Evolutionary conservation across 2,329 filamentous ascomycete species (phyloP).

Genomic region (Ascosphaera aggregata): DNA sequence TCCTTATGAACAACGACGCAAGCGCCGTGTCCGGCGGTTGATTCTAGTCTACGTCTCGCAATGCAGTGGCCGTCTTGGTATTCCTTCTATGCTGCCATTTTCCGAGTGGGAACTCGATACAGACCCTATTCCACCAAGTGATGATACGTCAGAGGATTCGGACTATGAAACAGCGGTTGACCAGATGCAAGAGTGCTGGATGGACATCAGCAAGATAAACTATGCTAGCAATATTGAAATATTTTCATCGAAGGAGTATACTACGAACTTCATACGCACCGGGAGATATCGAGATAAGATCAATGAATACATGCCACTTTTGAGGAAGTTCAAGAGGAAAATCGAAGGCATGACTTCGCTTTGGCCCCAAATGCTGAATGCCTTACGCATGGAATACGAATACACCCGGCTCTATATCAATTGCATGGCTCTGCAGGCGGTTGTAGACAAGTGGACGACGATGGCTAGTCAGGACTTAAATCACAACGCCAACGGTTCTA

Average conservation of each 20-base stretch:
- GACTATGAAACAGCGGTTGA: slow-evolving; percentile 23
- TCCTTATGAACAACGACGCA: slow-evolving; percentile 42
- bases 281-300: slow-evolving; percentile 65
- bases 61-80: slow-evolving; percentile 73
- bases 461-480: slow-evolving; percentile 25
- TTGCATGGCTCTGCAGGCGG: slow-evolving; percentile 77
- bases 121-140: slow-evolving; percentile 6
- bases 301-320: slow-evolving; percentile 54
- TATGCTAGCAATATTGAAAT: slow-evolving; percentile 71
- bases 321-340: slow-evolving; percentile 56
- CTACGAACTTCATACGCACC: slow-evolving; percentile 67
- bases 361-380: slow-evolving; percentile 38
- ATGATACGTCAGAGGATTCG: slow-evolving; percentile 6
- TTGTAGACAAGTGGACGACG: slow-evolving; percentile 75
- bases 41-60: slow-evolving; percentile 83
- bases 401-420: slow-evolving; percentile 87
- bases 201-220: slow-evolving; percentile 81
- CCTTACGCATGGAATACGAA: slow-evolving; percentile 84
- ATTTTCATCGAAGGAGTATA: slow-evolving; percentile 70
- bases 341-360: slow-evolving; percentile 50
- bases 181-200: slow-evolving; percentile 60
- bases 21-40: slow-evolving; percentile 63
- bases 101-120: slow-evolving; percentile 19
- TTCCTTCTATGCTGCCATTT: slow-evolving; percentile 74
- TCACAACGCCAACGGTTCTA: slow-evolving; percentile 7